phyloP scores from a whole-genome alignment of 176 grass and related monocot species.

The Rhipidocladum racemiflorum region DNA sequence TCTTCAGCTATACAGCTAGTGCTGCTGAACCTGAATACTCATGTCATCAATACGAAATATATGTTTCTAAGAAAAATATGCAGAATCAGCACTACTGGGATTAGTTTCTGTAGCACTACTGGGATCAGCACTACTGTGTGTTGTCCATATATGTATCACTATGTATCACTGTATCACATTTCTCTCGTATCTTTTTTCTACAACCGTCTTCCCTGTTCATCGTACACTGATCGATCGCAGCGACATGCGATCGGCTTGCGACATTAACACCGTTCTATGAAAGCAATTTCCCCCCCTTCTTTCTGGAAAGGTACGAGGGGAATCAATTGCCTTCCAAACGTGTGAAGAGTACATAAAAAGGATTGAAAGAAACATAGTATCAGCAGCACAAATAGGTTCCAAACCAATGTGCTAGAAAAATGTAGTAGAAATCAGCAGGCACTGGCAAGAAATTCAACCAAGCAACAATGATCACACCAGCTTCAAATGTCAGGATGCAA shows the following conservation, averaged over 20 bases:
- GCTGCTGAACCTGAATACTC: not conserved
- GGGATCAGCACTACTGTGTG: too few species aligned
- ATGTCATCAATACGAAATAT: not conserved
- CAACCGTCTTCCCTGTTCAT: not conserved
- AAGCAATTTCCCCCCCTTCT: not conserved
- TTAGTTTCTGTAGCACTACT: too few species aligned
- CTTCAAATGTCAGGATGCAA: not conserved
- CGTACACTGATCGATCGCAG: conserved; percentile 5
- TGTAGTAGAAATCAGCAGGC: not conserved
- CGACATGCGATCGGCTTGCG: conserved; percentile 7
- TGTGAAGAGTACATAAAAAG: not conserved
- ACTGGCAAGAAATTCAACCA: not conserved
- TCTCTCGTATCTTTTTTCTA: not conserved
- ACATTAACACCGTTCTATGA: conserved; percentile 21
- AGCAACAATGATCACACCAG: not conserved
- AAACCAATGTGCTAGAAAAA: not conserved
- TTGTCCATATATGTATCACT: not conserved
- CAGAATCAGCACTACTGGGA: not conserved
- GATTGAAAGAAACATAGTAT: not conserved
- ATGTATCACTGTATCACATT: not conserved
- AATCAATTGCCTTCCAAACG: conserved; percentile 26
- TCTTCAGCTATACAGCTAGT: not conserved
- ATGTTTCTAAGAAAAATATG: not conserved
- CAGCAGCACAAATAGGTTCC: not conserved
- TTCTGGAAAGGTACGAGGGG: conserved; percentile 5